These are phyloP conservation scores for Penicillium polonicum DNA, from an alignment of 2,329 filamentous ascomycete genomes.

Conservation along the genomic window DNA sequence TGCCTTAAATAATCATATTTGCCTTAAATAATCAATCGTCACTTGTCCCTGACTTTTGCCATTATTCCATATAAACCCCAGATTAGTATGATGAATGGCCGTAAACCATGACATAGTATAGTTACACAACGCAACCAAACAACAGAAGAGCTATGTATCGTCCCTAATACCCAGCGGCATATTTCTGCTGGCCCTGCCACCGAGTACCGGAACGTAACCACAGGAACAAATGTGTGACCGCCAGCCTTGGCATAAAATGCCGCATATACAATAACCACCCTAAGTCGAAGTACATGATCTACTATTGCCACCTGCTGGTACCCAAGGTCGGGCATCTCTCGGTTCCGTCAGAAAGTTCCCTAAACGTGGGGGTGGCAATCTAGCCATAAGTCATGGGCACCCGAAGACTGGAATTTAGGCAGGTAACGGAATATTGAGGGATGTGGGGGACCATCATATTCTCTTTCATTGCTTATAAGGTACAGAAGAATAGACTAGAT, in stretches of 20 bases:
- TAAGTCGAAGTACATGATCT: neutral
- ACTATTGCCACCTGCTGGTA: neutral
- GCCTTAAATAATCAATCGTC: neutral
- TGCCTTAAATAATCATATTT: neutral
- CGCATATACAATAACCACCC: neutral
- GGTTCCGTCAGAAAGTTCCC: neutral
- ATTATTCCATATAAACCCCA: neutral
- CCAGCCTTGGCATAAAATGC: neutral
- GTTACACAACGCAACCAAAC: neutral
- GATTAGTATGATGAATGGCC: neutral
- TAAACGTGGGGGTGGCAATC: constrained; percentile 6
- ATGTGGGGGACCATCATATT: neutral
- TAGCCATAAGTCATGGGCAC: neutral
- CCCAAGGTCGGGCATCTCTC: neutral
- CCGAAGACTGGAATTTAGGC: neutral
- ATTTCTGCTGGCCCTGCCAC: neutral
- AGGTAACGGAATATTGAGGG: neutral
- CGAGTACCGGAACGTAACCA: neutral
- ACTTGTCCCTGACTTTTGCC: neutral
- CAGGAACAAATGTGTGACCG: neutral
- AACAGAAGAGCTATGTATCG: neutral
- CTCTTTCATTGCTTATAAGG: neutral
- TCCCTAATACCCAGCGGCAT: neutral
- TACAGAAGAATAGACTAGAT: too few species aligned
- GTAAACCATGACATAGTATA: neutral